A percentile compares a stretch with the other conserved stretches of the same genome.
These are phyloP conservation scores for Coemansia sp. DNA, from an alignment of 192 early-diverging fungal genomes.

Conservation along the genomic window DNA sequence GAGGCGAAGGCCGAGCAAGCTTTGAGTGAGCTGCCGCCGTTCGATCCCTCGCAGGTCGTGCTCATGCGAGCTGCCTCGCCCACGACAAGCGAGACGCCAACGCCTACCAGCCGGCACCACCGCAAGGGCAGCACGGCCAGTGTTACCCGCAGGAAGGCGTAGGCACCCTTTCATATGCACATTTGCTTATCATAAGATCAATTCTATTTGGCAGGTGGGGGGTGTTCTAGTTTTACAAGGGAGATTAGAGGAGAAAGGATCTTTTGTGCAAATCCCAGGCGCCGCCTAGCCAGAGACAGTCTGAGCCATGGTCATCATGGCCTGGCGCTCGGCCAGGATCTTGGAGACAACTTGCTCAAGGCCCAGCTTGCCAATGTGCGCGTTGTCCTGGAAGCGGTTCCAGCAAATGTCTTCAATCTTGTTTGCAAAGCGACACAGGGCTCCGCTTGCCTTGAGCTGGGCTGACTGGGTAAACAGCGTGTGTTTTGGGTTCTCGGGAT, in stretches of 20 bases:
- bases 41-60: slow-evolving; percentile 15
- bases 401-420: slow-evolving; percentile 84
- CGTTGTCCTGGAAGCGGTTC: slow-evolving; percentile 87
- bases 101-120: slow-evolving; percentile 18
- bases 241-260: neutral
- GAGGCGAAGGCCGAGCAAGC: slow-evolving; percentile 24
- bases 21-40: slow-evolving; percentile 33
- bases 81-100: neutral
- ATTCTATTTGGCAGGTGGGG: neutral
- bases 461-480: slow-evolving; percentile 83
- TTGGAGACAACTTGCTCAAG: slow-evolving; percentile 73
- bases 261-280: neutral
- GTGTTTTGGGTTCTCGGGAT: slow-evolving; percentile 54
- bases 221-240: neutral
- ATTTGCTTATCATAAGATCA: neutral
- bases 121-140: slow-evolving; percentile 48
- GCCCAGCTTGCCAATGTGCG: slow-evolving; percentile 75
- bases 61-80: slow-evolving; percentile 8
- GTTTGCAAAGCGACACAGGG: slow-evolving; percentile 63
- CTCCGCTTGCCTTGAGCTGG: slow-evolving; percentile 71
- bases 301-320: slow-evolving; percentile 17
- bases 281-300: neutral
- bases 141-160: slow-evolving; percentile 32
- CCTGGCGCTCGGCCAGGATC: slow-evolving; percentile 48
- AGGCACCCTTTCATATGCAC: neutral